phyloP scores from a whole-genome alignment of 2,329 filamentous ascomycete species.

The Alternaria viburni region DNA sequence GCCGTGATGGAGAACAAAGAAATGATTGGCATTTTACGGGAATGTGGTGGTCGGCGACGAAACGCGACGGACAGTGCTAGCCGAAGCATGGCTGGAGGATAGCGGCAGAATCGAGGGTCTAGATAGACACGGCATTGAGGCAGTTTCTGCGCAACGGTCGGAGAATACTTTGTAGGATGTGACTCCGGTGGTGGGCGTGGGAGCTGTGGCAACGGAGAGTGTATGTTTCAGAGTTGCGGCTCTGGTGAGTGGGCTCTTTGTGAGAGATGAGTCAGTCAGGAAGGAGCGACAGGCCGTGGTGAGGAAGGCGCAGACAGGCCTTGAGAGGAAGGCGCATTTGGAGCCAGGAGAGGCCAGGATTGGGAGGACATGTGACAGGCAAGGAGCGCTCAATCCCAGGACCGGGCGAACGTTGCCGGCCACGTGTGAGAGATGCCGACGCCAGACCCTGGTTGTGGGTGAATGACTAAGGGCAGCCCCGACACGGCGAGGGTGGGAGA shows the following conservation, averaged over 20 bases:
- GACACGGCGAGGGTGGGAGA: neutral
- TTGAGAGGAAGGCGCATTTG: neutral
- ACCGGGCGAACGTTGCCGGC: conserved; percentile 9
- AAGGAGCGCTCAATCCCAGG: neutral
- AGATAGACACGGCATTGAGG: neutral
- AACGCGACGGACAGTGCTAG: neutral
- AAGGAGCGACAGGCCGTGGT: neutral
- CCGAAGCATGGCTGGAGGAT: neutral
- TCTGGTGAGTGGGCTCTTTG: neutral
- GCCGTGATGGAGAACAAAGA: neutral
- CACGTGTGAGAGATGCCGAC: conserved; percentile 18
- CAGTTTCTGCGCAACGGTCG: conserved; percentile 2
- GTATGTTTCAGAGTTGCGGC: conserved; percentile 26
- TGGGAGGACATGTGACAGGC: neutral
- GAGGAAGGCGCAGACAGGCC: neutral
- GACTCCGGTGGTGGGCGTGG: conserved; percentile 7
- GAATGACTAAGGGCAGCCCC: neutral
- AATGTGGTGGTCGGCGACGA: neutral
- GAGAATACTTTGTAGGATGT: neutral
- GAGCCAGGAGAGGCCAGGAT: neutral
- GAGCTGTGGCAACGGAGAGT: conserved; percentile 19
- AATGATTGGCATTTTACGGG: neutral
- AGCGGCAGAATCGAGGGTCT: neutral
- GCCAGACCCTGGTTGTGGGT: neutral
- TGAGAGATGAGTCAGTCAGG: conserved; percentile 1